Conservation (phyloP, 2,329 filamentous ascomycete species). For the Pestalotiopsis sp. region DNA sequence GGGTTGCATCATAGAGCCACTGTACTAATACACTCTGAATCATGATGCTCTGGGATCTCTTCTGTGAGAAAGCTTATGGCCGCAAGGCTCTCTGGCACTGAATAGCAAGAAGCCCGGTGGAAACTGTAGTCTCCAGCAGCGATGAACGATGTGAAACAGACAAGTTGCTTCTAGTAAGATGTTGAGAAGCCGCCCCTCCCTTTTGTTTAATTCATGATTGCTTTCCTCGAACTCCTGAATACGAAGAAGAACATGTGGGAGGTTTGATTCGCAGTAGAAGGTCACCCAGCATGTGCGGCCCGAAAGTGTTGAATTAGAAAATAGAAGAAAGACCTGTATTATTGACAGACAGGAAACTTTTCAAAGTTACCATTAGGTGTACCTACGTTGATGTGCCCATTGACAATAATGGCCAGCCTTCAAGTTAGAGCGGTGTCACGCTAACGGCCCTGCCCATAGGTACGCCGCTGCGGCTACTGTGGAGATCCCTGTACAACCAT, state of each 20-base stretch:
- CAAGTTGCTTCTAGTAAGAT: neutral
- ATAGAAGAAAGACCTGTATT: too few species aligned
- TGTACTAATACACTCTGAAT: constrained; percentile 18
- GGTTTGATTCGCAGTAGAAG: too few species aligned
- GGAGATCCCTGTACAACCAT: neutral
- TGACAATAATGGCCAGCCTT: too few species aligned
- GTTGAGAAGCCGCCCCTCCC: neutral
- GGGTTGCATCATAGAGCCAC: constrained; percentile 17
- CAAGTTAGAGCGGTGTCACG: neutral
- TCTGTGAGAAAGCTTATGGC: neutral
- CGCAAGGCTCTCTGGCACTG: neutral
- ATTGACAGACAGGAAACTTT: too few species aligned
- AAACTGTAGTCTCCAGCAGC: neutral
- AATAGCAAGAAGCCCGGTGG: neutral
- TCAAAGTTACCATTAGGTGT: too few species aligned
- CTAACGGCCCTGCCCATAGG: neutral
- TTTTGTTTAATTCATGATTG: neutral
- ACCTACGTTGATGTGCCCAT: too few species aligned
- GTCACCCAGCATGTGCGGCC: too few species aligned
- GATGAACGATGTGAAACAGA: neutral
- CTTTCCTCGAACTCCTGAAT: neutral
- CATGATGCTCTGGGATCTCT: constrained; percentile 1
- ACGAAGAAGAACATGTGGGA: too few species aligned
- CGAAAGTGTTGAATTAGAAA: too few species aligned
- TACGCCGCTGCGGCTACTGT: neutral